Conservation (phyloP, 2,329 filamentous ascomycete genomes). For the Coniochaeta ligniaria region DNA sequence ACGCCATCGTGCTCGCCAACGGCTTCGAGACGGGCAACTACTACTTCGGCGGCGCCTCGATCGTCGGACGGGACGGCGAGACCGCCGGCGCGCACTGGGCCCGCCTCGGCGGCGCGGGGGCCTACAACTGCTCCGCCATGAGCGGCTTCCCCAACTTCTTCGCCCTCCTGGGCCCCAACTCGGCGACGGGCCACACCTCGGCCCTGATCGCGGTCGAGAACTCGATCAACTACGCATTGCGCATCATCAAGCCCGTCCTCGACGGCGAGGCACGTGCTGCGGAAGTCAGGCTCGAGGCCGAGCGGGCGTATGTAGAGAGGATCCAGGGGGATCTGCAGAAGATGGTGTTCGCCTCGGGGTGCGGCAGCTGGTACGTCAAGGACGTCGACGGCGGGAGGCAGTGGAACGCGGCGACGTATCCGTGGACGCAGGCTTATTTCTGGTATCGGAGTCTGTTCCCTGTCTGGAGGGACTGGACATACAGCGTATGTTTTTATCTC, state of each 20-base stretch:
- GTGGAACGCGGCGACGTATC: conserved; percentile 28
- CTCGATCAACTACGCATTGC: conserved; percentile 50
- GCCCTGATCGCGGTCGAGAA: conserved; percentile 47
- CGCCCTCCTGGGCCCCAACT: conserved; percentile 52
- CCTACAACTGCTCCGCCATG: conserved; percentile 51
- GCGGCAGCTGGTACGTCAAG: conserved; percentile 28
- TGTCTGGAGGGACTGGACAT: conserved; percentile 22
- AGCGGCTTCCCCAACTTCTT: conserved; percentile 61
- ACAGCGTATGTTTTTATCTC: conserved; percentile 18
- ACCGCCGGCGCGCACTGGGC: conserved; percentile 50
- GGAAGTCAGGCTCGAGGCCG: conserved; percentile 26
- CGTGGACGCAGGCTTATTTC: conserved; percentile 24
- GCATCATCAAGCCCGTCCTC: conserved; percentile 44
- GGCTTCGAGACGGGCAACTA: conserved; percentile 45
- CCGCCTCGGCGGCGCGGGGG: conserved; percentile 50
- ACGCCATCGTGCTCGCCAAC: conserved; percentile 55
- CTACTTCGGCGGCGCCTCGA: conserved; percentile 43
- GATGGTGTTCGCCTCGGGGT: conserved; percentile 26
- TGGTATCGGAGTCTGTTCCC: conserved; percentile 30
- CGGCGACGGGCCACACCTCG: conserved; percentile 50
- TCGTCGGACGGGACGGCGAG: conserved; percentile 42
- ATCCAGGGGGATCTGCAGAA: conserved; percentile 24
- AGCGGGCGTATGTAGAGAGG: conserved; percentile 21
- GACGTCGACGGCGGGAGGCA: conserved; percentile 13
- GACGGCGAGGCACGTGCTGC: conserved; percentile 21